Base-by-base conservation (phyloP, 2,329 filamentous ascomycete species). In the Coniella lustricola region DNA sequence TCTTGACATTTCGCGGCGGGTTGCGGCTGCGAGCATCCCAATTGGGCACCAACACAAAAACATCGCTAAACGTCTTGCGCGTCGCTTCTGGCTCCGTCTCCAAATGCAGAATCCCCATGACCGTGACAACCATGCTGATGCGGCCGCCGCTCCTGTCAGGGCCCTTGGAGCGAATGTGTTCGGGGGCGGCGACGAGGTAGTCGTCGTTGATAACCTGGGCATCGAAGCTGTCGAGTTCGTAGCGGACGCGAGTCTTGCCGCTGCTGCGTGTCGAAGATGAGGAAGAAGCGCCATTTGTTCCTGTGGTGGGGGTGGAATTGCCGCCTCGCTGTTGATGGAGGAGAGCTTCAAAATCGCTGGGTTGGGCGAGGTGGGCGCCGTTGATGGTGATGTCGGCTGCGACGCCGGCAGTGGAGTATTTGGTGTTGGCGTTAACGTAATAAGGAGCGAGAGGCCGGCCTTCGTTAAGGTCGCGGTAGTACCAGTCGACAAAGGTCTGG, bases 31-130 rank as follows among this genome's bases (percentile, higher is more conserved):
- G 70, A 0, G 73, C 67, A 55, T 82, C 77, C 77, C 81, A 76
- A 66, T 88, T 87, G 7, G 90, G 88, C 33, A 91, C 85, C 47
- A 95, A 71, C 20, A 94, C 77, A 62, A 95, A 84, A 1, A 77
- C 84, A 64, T 95, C 90, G 59, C 81, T 85, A 64, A 95, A 95
- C 32, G 79, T 81, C 56, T 81, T 80, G 63, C 80, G 76, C 13
- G 76, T 76, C 13, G 79, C 77, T 25, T 83, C 78, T 56, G 75
- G 75, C 50, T 73, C 75, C 51, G 79, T 77, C 42, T 82, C 82
- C 60, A 86, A 84, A 55, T 81, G 76, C 33, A 94, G 81, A 53
- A 73, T 79, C 4, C 89, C 89, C 59, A 79, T 85, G 45, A 89
- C 81, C 50, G 83, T 76, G n/a, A 94, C 77, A 32, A 84, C 67